Conservation (phyloP, 176 grass and related monocot genomes). For the Triticum urartu region DNA sequence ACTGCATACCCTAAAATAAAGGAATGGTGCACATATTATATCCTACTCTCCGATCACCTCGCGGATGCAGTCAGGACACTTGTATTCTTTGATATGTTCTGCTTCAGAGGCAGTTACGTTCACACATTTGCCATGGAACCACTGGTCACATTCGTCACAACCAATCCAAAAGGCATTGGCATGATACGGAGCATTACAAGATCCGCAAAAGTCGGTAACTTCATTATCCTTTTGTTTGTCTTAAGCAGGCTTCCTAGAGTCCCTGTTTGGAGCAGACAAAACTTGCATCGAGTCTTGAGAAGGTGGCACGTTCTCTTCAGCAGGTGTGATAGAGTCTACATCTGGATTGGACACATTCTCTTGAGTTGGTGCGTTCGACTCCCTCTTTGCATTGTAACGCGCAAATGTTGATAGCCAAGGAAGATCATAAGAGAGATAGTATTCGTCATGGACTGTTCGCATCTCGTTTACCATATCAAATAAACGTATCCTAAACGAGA, state of each 20-base stretch:
- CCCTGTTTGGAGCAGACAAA: neutral
- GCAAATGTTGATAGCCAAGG: neutral
- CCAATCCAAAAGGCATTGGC: neutral
- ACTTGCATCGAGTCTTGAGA: no score
- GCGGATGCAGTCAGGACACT: neutral
- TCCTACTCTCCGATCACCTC: neutral
- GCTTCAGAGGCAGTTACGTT: neutral
- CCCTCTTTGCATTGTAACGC: neutral
- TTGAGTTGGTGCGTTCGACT: no score
- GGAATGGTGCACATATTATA: neutral
- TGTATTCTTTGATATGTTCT: neutral
- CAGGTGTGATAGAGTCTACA: neutral
- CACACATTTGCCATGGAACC: constrained; percentile 9
- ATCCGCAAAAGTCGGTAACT: neutral
- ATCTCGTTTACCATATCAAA: neutral
- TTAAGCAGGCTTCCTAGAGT: neutral
- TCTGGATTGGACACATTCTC: neutral
- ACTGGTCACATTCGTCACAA: neutral
- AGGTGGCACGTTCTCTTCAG: neutral
- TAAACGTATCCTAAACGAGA: neutral
- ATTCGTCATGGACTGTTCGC: neutral
- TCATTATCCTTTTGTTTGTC: neutral
- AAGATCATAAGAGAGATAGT: neutral
- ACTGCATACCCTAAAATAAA: neutral
- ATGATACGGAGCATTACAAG: neutral